Evolutionary conservation across 2,329 filamentous ascomycete species (phyloP).

Genomic region (Fusarium globosum): DNA sequence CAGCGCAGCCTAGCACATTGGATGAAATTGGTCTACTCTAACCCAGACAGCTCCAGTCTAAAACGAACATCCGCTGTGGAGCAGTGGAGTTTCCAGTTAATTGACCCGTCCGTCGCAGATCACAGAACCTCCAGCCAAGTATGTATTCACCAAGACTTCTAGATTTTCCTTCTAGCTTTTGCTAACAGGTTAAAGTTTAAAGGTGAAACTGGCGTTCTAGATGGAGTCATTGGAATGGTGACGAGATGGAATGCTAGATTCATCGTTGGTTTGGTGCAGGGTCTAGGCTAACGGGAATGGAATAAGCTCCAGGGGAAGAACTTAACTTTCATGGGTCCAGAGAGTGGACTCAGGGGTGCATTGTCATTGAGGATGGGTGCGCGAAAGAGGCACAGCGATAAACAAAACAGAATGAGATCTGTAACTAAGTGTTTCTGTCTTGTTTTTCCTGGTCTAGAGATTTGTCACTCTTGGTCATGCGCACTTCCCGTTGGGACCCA

Average conservation of each 20-base stretch:
- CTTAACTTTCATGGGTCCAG: constrained; percentile 27
- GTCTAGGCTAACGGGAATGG: constrained; percentile 9
- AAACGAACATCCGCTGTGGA: constrained; percentile 18
- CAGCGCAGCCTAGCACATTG: background rate
- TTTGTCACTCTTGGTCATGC: constrained; percentile 7
- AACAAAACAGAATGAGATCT: background rate
- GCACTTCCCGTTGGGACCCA: background rate
- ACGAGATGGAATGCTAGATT: background rate
- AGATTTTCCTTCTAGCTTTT: background rate
- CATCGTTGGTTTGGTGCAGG: background rate
- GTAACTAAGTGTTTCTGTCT: background rate
- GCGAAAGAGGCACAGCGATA: background rate
- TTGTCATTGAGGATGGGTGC: background rate
- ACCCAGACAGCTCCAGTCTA: constrained; percentile 1
- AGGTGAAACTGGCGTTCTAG: background rate
- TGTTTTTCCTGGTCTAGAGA: background rate
- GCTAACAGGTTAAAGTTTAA: background rate
- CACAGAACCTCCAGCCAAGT: background rate
- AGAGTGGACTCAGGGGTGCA: constrained; percentile 22
- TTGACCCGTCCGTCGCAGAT: background rate
- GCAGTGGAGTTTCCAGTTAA: constrained; percentile 3
- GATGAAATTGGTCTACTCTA: constrained; percentile 1
- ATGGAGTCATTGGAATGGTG: background rate
- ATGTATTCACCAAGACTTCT: background rate
- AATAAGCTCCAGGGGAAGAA: constrained; percentile 21